Evolutionary conservation across 1,284 basidiomycete genomes (phyloP).

Genomic region (Taiwanofungus camphoratus): DNA sequence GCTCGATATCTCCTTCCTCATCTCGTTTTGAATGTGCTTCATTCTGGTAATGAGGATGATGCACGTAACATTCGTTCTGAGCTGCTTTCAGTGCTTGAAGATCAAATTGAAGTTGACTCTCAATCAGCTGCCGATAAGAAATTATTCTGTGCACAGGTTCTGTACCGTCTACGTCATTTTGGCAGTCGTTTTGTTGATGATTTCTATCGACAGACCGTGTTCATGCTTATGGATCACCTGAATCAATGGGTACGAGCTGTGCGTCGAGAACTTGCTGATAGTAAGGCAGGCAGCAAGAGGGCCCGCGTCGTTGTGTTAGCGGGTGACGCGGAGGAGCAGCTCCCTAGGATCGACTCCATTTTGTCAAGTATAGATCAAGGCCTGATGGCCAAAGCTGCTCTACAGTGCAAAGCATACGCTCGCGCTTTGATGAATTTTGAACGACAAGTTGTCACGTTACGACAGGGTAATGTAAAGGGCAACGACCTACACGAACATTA

Average conservation of each 20-base stretch:
- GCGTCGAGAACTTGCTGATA: slow-evolving; percentile 50
- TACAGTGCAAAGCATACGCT: slow-evolving; percentile 92
- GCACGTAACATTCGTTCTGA: slow-evolving; percentile 69
- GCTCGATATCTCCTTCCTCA: slow-evolving; percentile 91
- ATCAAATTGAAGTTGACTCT: slow-evolving; percentile 71
- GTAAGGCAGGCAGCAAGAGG: slow-evolving; percentile 46
- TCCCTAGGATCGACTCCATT: slow-evolving; percentile 71
- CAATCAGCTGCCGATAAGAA: slow-evolving; percentile 69
- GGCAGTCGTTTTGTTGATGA: too few species aligned
- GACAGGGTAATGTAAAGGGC: slow-evolving; percentile 37
- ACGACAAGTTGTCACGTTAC: slow-evolving; percentile 61
- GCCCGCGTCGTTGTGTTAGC: slow-evolving; percentile 32
- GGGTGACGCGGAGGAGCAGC: slow-evolving; percentile 47
- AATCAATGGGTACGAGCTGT: slow-evolving; percentile 83
- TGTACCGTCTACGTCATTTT: slow-evolving; percentile 7
- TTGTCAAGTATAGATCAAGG: slow-evolving; percentile 83
- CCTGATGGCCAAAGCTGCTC: slow-evolving; percentile 89
- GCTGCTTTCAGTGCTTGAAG: slow-evolving; percentile 78
- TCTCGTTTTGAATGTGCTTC: slow-evolving; percentile 81
- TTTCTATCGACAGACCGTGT: slow-evolving; percentile 63
- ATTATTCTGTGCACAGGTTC: slow-evolving; percentile 85
- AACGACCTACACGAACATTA: slow-evolving; percentile 74
- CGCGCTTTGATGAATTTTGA: slow-evolving; percentile 95
- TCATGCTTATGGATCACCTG: slow-evolving; percentile 92
- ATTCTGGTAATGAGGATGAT: slow-evolving; percentile 67